A percentile compares a stretch with the other conserved stretches of the same genome.
Conservation (phyloP, 192 early-diverging fungal species). For the Entomortierella lignicola region DNA sequence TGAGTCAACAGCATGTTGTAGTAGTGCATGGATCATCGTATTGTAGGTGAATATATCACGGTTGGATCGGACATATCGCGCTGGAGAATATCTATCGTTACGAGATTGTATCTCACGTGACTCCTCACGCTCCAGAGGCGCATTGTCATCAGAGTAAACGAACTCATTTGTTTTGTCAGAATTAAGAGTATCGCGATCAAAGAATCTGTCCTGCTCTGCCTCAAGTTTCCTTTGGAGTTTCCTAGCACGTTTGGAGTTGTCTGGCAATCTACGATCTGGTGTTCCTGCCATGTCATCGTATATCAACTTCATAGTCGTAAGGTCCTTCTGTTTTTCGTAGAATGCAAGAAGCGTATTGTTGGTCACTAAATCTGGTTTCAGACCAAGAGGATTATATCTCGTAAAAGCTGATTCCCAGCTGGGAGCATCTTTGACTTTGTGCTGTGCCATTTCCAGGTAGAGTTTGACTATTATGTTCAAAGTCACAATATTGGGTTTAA, state of each 20-base stretch:
- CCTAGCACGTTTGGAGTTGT: not conserved
- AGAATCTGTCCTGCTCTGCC: not conserved
- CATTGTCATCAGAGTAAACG: not conserved
- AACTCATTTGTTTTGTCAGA: not conserved
- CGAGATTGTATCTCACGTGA: not conserved
- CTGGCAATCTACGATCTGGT: not conserved
- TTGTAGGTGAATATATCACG: slow-evolving; percentile 52
- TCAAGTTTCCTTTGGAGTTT: not conserved
- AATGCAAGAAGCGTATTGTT: slow-evolving; percentile 44
- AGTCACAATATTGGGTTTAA: slow-evolving; percentile 19
- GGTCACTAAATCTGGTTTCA: slow-evolving; percentile 36
- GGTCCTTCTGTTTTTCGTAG: slow-evolving; percentile 36
- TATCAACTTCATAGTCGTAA: slow-evolving; percentile 29
- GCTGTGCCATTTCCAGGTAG: slow-evolving; percentile 42
- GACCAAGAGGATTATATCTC: slow-evolving; percentile 25
- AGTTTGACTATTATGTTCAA: slow-evolving; percentile 39
- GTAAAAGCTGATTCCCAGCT: slow-evolving; percentile 29
- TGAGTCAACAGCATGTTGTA: slow-evolving; percentile 40
- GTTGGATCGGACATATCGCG: slow-evolving; percentile 12
- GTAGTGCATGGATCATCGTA: slow-evolving; percentile 46
- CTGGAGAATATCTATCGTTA: not conserved
- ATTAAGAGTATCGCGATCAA: not conserved
- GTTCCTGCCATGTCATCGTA: slow-evolving; percentile 37
- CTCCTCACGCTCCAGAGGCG: not conserved
- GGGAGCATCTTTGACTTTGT: slow-evolving; percentile 33